A percentile compares a stretch with the other conserved stretches of the same genome.
Evolutionary conservation across 2,329 filamentous ascomycete genomes (phyloP).

Genomic region (Meredithiella fracta): DNA sequence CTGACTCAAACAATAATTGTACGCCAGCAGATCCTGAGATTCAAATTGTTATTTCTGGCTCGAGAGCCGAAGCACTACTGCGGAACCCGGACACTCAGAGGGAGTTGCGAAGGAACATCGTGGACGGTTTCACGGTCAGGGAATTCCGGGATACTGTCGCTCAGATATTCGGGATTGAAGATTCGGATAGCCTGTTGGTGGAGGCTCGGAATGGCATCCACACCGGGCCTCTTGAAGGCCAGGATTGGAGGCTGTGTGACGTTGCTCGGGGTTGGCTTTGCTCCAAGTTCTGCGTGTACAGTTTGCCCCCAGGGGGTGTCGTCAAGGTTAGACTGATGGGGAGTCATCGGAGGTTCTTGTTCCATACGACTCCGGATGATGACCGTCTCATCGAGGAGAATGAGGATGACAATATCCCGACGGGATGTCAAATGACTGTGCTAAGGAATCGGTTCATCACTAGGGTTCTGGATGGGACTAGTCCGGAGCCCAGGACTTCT

Average conservation of each 20-base stretch:
- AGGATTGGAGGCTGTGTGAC: conserved; percentile 11
- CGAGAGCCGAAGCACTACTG: not conserved
- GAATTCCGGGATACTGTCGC: conserved; percentile 6
- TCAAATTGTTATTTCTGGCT: not conserved
- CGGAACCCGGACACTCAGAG: not conserved
- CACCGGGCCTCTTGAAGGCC: conserved; percentile 9
- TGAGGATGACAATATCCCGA: not conserved
- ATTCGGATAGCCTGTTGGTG: conserved; percentile 8
- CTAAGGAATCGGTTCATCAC: conserved; percentile 2
- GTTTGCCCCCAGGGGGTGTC: not conserved
- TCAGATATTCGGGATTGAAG: conserved; percentile 4
- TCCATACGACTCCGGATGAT: conserved; percentile 9
- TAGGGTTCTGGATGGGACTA: not conserved
- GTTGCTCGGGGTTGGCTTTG: conserved; percentile 11
- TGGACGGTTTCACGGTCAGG: conserved; percentile 1
- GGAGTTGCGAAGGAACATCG: not conserved
- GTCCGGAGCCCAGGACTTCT: not conserved
- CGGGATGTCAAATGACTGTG: not conserved
- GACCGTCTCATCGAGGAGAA: conserved; percentile 9
- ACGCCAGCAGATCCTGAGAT: not conserved
- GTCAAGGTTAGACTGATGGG: conserved; percentile 4
- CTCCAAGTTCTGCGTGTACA: conserved; percentile 10
- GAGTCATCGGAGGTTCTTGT: conserved; percentile 7
- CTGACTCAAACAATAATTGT: not conserved
- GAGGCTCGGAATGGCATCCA: conserved; percentile 13